Conservation (phyloP, 225 moss, liverwort and hornwort genomes). For the Neckera pumila region DNA sequence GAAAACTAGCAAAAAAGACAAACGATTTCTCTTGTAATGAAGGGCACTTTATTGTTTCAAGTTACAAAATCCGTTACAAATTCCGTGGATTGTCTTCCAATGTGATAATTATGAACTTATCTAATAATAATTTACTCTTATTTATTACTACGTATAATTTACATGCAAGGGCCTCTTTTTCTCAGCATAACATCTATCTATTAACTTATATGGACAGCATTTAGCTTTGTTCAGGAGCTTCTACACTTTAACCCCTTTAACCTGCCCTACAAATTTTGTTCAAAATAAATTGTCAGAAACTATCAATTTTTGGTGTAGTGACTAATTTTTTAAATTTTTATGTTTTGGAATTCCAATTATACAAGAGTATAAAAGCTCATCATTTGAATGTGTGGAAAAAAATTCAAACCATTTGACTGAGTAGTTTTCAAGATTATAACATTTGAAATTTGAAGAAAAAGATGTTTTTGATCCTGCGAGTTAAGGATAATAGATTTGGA, state of each 20-base stretch:
- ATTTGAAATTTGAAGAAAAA: background rate
- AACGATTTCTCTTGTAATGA: no score
- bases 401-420: background rate
- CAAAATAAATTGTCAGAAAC: background rate
- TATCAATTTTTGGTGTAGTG: background rate
- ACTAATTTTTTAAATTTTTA: background rate
- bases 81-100: no score
- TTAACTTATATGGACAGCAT: background rate
- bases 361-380: background rate
- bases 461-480: background rate
- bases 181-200: background rate
- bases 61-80: no score
- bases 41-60: no score
- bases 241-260: background rate
- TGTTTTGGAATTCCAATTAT: background rate
- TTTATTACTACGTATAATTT: background rate
- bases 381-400: background rate
- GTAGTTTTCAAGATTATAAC: no score
- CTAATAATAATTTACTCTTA: background rate
- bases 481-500: accelerated
- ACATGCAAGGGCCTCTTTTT: background rate
- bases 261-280: no score
- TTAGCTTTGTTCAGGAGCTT: background rate
- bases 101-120: no score
- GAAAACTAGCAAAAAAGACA: no score